These are phyloP conservation scores for Aspergillus flavus DNA, from an alignment of 2,329 filamentous ascomycete species.

Conservation along the genomic window DNA sequence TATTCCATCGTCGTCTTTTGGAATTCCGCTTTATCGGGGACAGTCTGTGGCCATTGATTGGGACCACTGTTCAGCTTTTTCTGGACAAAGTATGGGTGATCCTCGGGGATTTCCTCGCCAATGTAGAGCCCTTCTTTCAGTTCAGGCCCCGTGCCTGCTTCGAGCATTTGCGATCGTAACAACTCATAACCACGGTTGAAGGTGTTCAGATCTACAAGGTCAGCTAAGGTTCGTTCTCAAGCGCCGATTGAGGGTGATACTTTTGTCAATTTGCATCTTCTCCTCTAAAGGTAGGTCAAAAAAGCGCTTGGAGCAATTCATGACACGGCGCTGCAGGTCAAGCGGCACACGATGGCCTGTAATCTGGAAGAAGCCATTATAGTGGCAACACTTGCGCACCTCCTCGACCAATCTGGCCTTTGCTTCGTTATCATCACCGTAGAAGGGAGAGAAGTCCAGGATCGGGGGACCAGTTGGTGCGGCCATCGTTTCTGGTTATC, in stretches of 20 bases:
- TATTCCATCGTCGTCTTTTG: not conserved
- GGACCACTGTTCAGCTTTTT: conserved; percentile 44
- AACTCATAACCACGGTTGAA: conserved; percentile 50
- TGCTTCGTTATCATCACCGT: conserved; percentile 22
- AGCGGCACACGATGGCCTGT: conserved; percentile 44
- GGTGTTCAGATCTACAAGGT: conserved; percentile 36
- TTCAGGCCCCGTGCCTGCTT: conserved; percentile 46
- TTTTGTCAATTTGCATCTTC: conserved; percentile 42
- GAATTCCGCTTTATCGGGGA: not conserved
- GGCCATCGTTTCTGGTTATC: not conserved
- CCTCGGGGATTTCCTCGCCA: conserved; percentile 33
- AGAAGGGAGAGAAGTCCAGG: not conserved
- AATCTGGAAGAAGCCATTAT: conserved; percentile 50
- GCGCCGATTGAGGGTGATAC: conserved; percentile 20
- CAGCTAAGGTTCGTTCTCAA: not conserved
- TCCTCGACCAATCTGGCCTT: conserved; percentile 32
- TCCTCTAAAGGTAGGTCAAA: conserved; percentile 45
- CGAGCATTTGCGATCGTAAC: conserved; percentile 46
- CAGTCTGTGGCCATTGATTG: conserved; percentile 40
- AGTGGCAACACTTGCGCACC: conserved; percentile 27
- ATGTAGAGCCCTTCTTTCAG: conserved; percentile 50
- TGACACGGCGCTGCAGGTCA: conserved; percentile 40
- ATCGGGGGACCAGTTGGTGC: not conserved
- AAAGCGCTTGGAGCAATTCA: conserved; percentile 44
- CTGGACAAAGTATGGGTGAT: conserved; percentile 41